Evolutionary conservation across 805 yeast genomes (phyloP), one percentile per base, ranked within the genome.

Genomic region (Kodamaea hsintzibuensis): DNA sequence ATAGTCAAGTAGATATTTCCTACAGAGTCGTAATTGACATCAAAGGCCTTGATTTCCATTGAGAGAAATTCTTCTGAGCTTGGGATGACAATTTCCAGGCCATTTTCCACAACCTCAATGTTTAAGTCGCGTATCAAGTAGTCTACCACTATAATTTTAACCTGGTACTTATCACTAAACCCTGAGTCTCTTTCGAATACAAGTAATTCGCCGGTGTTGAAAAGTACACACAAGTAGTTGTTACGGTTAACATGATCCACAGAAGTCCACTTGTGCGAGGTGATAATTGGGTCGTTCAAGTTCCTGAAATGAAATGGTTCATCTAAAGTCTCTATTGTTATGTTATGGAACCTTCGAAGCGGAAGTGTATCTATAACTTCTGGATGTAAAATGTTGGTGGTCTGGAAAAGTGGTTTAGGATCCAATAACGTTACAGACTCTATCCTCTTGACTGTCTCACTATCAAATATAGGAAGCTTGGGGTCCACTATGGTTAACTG

Each of bases 401-500:
- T 54, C 30, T 63, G 62, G 53, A 65, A 76, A 10, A 73, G 46
- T 1, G 66, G 60, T 40, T 63, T 62, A 2, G 69, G 56, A 39
- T 68, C 67, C 30, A 71, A 55, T 2, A 62, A 51, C 7, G 22
- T 53, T 10, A 55, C 60, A 4, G 58, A 44, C 18, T 56, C 62
- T 13, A 62, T 57, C 3, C 58, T 49, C 4, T 58, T 51, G 17
- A 72, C 56, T n/a, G 68, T 56, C 40, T 64, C 68, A 39, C 66
- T 69, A 16, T 68, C 60, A 16, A 63, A 43, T 1, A 30, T 57
- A 2, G 79, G 79, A 4, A 71, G 64, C 52, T 67, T 68, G 18
- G 79, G 79, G 33, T 74, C 79, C 5, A 76, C 57, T 7, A 73
- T 54, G 1, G 72, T 66, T 33, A 76, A 47, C 18, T 70, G 72